Evolutionary conservation across 768 basidiomycete species (phyloP).

Genomic region (Dendrothele bispora): DNA sequence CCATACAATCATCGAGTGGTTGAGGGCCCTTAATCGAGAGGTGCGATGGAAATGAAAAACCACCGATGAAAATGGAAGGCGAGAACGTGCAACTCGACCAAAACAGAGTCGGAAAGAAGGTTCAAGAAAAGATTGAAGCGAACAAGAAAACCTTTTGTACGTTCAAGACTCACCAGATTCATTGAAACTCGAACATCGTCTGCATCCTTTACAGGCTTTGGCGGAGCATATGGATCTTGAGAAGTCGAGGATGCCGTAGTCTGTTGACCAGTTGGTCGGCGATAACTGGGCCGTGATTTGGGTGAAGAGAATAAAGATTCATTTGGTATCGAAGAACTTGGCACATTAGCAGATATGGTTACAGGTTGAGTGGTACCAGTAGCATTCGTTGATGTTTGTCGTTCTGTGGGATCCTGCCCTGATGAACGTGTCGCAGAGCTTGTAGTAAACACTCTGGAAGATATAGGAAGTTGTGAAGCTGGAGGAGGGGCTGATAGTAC

Average conservation of each 20-base stretch:
- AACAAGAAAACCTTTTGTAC: background rate
- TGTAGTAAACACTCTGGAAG: background rate
- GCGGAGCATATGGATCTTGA: constrained; percentile 1
- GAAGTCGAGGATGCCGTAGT: background rate
- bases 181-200: background rate
- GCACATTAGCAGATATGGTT: background rate
- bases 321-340: background rate
- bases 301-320: background rate
- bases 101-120: too few species aligned
- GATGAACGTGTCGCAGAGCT: background rate
- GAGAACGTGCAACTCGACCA: too few species aligned
- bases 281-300: background rate
- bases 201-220: constrained; percentile 1
- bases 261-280: background rate
- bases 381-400: too few species aligned
- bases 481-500: background rate
- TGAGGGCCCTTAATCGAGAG: too few species aligned
- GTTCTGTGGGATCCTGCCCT: constrained; percentile 3
- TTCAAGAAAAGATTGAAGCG: too few species aligned
- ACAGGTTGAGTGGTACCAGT: too few species aligned
- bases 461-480: background rate
- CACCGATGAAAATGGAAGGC: too few species aligned
- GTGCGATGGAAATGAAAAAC: too few species aligned
- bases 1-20: too few species aligned
- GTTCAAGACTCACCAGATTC: background rate